A percentile compares a stretch with the other conserved stretches of the same genome.
Evolutionary conservation across 306 rosid genomes (phyloP).

Genomic region (Clitoria ternatea): DNA sequence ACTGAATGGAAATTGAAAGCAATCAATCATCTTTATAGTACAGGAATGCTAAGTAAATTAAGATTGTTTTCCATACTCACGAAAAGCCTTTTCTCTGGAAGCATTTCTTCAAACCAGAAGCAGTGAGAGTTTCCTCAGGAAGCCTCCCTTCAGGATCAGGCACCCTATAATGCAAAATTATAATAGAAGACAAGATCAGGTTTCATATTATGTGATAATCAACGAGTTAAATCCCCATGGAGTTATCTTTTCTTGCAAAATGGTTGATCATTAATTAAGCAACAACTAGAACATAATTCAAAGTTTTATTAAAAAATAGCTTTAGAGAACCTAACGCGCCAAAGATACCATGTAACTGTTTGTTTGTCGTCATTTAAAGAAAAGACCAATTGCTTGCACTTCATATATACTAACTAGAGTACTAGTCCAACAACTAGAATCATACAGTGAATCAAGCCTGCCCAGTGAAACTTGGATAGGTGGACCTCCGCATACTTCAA

Average conservation of each 20-base stretch:
- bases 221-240: neutral
- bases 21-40: neutral
- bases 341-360: neutral
- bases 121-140: constrained; percentile 78
- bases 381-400: neutral
- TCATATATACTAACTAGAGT: constrained; percentile 14
- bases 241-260: neutral
- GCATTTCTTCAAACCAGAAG: constrained; percentile 70
- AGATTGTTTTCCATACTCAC: constrained; percentile 52
- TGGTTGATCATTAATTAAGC: neutral
- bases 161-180: constrained; percentile 43
- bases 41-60: constrained; percentile 24
- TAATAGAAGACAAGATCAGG: neutral
- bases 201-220: neutral
- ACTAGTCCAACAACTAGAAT: constrained; percentile 13
- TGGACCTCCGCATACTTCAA: constrained; percentile 92
- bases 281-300: neutral
- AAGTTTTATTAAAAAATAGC: neutral
- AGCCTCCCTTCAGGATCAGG: constrained; percentile 90
- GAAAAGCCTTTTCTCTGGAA: constrained; percentile 77
- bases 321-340: constrained; percentile 20
- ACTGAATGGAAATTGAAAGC: neutral
- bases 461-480: constrained; percentile 65
- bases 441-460: constrained; percentile 79
- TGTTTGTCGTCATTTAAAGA: neutral